Evolutionary conservation across 140 eudicot species (phyloP).

Genomic region (Flaveria floridana): DNA sequence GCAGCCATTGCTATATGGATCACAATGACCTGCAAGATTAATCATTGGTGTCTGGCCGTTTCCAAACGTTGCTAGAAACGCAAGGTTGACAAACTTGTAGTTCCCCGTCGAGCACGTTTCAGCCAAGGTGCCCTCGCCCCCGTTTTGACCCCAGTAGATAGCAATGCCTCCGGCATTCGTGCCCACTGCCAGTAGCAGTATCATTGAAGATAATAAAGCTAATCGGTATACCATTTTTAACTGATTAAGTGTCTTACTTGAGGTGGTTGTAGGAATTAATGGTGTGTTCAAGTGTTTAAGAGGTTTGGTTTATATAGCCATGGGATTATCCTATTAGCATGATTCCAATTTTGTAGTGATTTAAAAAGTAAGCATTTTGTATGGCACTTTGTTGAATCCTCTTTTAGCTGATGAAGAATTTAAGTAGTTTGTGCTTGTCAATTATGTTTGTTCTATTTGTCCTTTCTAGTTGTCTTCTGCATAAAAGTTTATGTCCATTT

Average conservation of each 20-base stretch:
- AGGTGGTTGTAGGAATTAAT: background rate
- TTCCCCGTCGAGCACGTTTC: slow-evolving; percentile 44
- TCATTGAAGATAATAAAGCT: slow-evolving; percentile 18
- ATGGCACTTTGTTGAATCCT: slow-evolving; percentile 30
- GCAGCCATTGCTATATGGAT: slow-evolving; percentile 50
- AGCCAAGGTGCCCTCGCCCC: slow-evolving; percentile 47
- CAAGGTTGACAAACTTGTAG: slow-evolving; percentile 38
- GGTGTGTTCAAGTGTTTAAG: slow-evolving; percentile 5
- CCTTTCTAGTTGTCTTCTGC: slow-evolving; percentile 17
- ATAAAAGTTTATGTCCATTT: background rate
- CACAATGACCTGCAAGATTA: slow-evolving; percentile 57
- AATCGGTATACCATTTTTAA: slow-evolving; percentile 27
- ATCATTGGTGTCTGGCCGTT: slow-evolving; percentile 42
- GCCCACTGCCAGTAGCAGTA: slow-evolving; percentile 31
- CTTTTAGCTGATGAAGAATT: slow-evolving; percentile 13
- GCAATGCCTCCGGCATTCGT: slow-evolving; percentile 47
- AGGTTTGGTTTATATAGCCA: slow-evolving; percentile 27
- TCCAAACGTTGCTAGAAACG: slow-evolving; percentile 47
- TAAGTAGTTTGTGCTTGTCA: slow-evolving; percentile 1
- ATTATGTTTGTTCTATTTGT: slow-evolving; percentile 24
- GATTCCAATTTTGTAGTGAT: background rate
- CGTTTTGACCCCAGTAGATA: slow-evolving; percentile 62
- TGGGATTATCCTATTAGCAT: slow-evolving; percentile 4
- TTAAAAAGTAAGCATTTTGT: slow-evolving; percentile 16
- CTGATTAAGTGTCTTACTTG: background rate